A percentile compares a stretch with the other conserved stretches of the same genome.
These are phyloP conservation scores for Diplodia mutila DNA, from an alignment of 2,329 filamentous ascomycete species.

Conservation along the genomic window DNA sequence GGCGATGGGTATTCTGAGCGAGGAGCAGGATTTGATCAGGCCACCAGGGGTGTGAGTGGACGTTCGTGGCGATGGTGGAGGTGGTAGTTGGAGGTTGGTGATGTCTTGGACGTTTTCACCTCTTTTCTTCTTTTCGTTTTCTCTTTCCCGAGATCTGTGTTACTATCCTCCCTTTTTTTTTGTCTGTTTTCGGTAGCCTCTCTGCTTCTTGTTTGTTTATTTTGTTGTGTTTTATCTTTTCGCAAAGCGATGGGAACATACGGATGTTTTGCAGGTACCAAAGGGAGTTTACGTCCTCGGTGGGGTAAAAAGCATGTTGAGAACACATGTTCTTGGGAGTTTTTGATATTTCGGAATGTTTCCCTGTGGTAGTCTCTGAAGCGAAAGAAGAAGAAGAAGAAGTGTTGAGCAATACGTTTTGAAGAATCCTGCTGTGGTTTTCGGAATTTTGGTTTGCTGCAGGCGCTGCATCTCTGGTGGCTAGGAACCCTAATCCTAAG, in stretches of 20 bases:
- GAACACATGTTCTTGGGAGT: neutral
- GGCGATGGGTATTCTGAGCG: constrained; percentile 25
- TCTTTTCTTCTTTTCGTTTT: neutral
- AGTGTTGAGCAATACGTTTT: neutral
- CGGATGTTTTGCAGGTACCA: neutral
- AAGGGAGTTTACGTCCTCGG: neutral
- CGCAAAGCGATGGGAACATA: neutral
- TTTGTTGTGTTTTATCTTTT: neutral
- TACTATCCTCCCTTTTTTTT: neutral
- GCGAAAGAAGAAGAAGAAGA: neutral
- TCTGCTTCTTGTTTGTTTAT: neutral
- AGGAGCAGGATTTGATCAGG: constrained; percentile 18
- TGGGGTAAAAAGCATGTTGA: neutral
- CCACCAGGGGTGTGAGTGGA: neutral
- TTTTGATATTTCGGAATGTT: neutral
- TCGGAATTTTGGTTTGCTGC: neutral
- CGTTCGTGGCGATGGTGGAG: too few species aligned
- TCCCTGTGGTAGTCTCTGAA: neutral
- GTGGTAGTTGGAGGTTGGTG: neutral
- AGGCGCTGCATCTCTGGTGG: too few species aligned
- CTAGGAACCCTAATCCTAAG: too few species aligned
- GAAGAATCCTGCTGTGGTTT: neutral
- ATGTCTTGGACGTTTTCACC: too few species aligned
- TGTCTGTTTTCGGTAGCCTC: neutral
- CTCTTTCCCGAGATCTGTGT: neutral